Conservation (phyloP, 192 early-diverging fungal genomes). For the Funneliformis mosseae region DNA sequence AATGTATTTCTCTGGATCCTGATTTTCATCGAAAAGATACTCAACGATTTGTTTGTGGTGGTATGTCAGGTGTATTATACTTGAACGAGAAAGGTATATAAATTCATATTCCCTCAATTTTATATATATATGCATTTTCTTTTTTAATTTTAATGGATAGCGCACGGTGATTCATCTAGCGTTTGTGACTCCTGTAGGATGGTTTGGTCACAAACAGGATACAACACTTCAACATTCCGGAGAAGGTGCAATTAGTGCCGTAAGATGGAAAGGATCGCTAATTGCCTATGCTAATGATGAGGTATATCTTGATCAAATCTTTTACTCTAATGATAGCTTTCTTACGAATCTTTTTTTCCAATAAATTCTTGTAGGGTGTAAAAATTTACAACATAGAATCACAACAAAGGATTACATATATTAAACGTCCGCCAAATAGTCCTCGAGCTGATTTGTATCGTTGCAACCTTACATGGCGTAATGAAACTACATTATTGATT, state of each 20-base stretch:
- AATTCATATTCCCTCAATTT: neutral
- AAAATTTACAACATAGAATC: conserved; percentile 79
- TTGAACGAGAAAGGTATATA: conserved; percentile 78
- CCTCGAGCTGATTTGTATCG: conserved; percentile 84
- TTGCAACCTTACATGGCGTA: conserved; percentile 87
- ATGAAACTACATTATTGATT: conserved; percentile 74
- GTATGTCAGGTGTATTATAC: conserved; percentile 83
- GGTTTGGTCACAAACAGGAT: conserved; percentile 81
- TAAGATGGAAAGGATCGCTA: conserved; percentile 81
- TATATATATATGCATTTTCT: neutral
- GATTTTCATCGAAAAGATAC: conserved; percentile 75
- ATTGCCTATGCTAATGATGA: conserved; percentile 97
- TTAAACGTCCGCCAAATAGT: conserved; percentile 76
- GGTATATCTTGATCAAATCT: neutral
- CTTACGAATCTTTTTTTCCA: neutral
- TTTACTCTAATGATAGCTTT: neutral
- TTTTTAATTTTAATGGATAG: neutral
- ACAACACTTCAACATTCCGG: conserved; percentile 77
- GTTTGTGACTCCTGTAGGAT: conserved; percentile 50
- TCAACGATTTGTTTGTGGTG: conserved; percentile 86
- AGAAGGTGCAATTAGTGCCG: conserved; percentile 85
- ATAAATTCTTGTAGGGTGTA: conserved; percentile 51
- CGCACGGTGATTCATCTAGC: neutral
- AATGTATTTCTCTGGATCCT: conserved; percentile 89
- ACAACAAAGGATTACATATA: conserved; percentile 77